Evolutionary conservation across 176 grass and related monocot genomes (phyloP).

Genomic region (Poa annua): DNA sequence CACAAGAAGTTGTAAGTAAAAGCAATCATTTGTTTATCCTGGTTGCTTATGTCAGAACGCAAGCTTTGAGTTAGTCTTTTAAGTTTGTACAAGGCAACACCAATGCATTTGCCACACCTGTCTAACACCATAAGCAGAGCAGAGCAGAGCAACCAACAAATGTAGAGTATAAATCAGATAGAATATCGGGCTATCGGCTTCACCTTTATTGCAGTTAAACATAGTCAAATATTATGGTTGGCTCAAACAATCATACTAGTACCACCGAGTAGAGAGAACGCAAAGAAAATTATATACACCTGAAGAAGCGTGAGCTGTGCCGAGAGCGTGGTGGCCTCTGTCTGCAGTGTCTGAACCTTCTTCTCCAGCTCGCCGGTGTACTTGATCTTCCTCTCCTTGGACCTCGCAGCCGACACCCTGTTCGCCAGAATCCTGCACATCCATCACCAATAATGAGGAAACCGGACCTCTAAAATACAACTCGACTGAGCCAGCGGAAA

Average conservation of each 20-base stretch:
- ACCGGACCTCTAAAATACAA: background rate
- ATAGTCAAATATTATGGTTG: slow-evolving; percentile 21
- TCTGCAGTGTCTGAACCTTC: slow-evolving; percentile 99
- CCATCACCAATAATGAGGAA: background rate
- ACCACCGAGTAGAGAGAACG: slow-evolving; percentile 3
- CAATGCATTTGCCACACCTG: slow-evolving; percentile 15
- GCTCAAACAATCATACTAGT: slow-evolving; percentile 28
- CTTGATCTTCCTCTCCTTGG: slow-evolving; percentile 96
- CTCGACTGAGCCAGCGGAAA: background rate
- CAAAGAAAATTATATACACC: slow-evolving; percentile 46
- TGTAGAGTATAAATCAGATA: slow-evolving; percentile 27
- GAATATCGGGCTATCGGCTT: background rate
- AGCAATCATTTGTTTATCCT: background rate
- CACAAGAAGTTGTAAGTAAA: slow-evolving; percentile 5
- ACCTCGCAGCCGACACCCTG: slow-evolving; percentile 84
- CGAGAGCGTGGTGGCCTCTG: slow-evolving; percentile 93
- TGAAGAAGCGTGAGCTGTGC: slow-evolving; percentile 95
- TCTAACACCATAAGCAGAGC: slow-evolving; percentile 17
- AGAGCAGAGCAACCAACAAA: slow-evolving; percentile 18
- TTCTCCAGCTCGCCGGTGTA: slow-evolving; percentile 90
- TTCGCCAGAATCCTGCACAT: slow-evolving; percentile 92
- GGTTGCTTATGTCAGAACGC: slow-evolving; percentile 9
- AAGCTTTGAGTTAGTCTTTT: slow-evolving; percentile 2
- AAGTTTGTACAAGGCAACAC: background rate
- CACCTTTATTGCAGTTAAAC: slow-evolving; percentile 22